These are phyloP conservation scores for Immersiella caudata DNA, from an alignment of 495 filamentous ascomycete species.

Conservation along the genomic window DNA sequence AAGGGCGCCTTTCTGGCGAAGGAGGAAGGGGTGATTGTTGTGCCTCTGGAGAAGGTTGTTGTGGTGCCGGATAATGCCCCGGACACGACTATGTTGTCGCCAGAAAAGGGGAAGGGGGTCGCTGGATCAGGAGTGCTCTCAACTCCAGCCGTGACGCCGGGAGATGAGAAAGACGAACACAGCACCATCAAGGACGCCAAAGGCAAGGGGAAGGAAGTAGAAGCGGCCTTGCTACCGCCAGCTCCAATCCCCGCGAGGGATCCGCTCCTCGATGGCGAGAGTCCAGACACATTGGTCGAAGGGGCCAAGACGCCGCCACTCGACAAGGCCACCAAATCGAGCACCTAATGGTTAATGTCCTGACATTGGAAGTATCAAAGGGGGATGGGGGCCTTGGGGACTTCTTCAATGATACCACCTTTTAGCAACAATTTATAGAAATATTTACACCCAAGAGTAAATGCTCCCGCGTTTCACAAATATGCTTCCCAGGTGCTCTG, in stretches of 20 bases:
- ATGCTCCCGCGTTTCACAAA: neutral
- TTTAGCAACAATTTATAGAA: neutral
- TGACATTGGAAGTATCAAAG: too few species aligned
- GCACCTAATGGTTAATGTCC: neutral
- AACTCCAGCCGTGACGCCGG: neutral
- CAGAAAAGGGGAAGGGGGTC: slow-evolving; percentile 12
- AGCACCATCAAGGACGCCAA: slow-evolving; percentile 12
- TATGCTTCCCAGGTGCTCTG: neutral
- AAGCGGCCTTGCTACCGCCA: neutral
- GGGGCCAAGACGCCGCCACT: slow-evolving; percentile 19
- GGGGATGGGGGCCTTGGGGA: neutral
- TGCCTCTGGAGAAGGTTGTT: slow-evolving; percentile 38
- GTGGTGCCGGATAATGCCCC: slow-evolving; percentile 19
- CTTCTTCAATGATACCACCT: slow-evolving; percentile 7
- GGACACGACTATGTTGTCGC: neutral
- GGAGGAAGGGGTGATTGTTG: slow-evolving; percentile 5
- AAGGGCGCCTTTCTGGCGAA: slow-evolving; percentile 19
- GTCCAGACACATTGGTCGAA: slow-evolving; percentile 34
- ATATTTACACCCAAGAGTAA: neutral
- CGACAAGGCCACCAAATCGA: slow-evolving; percentile 13
- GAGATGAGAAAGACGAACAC: slow-evolving; percentile 4
- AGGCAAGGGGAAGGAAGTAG: slow-evolving; percentile 16
- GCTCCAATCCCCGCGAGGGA: slow-evolving; percentile 13
- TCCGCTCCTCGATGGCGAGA: slow-evolving; percentile 28
- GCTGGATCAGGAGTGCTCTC: neutral